Conservation (phyloP, 1,284 basidiomycete species). For the Sphagnurus paluster region DNA sequence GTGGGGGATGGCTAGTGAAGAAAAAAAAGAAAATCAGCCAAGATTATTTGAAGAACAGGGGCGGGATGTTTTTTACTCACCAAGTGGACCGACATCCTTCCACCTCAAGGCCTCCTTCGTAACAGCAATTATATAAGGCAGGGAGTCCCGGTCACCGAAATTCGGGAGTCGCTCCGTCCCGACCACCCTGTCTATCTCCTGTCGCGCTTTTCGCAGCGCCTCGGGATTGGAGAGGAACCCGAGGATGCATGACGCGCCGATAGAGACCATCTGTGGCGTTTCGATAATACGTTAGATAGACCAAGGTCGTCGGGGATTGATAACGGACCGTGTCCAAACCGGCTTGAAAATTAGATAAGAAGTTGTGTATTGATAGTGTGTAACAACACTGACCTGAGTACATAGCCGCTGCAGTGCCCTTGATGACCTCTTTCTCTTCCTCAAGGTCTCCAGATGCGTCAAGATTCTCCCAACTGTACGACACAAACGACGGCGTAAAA, state of each 20-base stretch:
- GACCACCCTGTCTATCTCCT: constrained; percentile 27
- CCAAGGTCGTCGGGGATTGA: not conserved
- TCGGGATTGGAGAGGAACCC: constrained; percentile 33
- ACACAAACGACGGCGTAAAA: constrained; percentile 16
- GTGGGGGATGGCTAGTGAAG: constrained; percentile 26
- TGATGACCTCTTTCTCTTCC: constrained; percentile 21
- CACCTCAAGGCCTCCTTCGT: constrained; percentile 31
- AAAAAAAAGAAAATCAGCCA: too few relatives aligned
- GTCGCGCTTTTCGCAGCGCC: constrained; percentile 36
- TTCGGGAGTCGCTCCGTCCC: constrained; percentile 37
- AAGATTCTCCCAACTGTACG: constrained; percentile 16
- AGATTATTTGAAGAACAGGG: not conserved
- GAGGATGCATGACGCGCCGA: constrained; percentile 28
- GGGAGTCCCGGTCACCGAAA: constrained; percentile 33
- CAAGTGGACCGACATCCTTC: constrained; percentile 16
- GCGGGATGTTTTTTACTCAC: constrained; percentile 4
- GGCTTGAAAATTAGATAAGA: not conserved
- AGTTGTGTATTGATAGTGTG: not conserved
- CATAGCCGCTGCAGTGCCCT: constrained; percentile 22
- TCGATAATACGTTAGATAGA: too few relatives aligned
- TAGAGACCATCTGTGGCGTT: constrained; percentile 28
- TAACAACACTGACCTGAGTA: constrained; percentile 22
- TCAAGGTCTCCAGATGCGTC: constrained; percentile 15
- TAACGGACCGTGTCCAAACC: constrained; percentile 15
- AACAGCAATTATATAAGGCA: constrained; percentile 33